Conservation (phyloP, 2,329 filamentous ascomycete species). For the Exophiala spinifera region DNA sequence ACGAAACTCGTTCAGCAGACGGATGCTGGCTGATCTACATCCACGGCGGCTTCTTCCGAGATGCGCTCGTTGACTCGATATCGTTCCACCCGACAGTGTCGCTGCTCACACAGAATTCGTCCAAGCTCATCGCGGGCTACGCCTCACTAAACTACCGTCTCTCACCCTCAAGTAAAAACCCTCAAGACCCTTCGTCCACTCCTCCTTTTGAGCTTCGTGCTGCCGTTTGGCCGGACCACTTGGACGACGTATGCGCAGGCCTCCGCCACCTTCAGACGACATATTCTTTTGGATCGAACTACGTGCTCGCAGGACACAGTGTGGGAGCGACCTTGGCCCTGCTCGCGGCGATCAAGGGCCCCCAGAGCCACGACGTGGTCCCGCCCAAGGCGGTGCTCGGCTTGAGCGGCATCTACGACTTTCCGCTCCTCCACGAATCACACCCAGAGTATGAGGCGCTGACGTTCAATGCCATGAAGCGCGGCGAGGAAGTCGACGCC, state of each 20-base stretch:
- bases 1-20: not conserved
- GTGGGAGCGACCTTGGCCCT: slow-evolving; percentile 47
- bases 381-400: slow-evolving; percentile 40
- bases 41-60: slow-evolving; percentile 50
- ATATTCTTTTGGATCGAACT: slow-evolving; percentile 38
- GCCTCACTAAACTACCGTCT: slow-evolving; percentile 47
- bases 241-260: slow-evolving; percentile 39
- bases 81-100: slow-evolving; percentile 36
- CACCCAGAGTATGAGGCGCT: slow-evolving; percentile 39
- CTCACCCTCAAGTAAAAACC: slow-evolving; percentile 37
- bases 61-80: slow-evolving; percentile 38
- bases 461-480: slow-evolving; percentile 38
- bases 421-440: slow-evolving; percentile 36
- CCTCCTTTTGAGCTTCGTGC: slow-evolving; percentile 31
- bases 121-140: slow-evolving; percentile 28
- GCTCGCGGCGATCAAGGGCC: slow-evolving; percentile 39
- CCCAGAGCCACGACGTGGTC: slow-evolving; percentile 1
- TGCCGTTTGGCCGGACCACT: slow-evolving; percentile 44
- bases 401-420: slow-evolving; percentile 45
- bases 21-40: slow-evolving; percentile 35
- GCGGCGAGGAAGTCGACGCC: slow-evolving; percentile 36
- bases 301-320: slow-evolving; percentile 46
- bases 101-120: slow-evolving; percentile 28
- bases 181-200: slow-evolving; percentile 36
- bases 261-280: slow-evolving; percentile 39